Conservation (phyloP, 1,284 basidiomycete genomes). For the Ustilago esculenta region DNA sequence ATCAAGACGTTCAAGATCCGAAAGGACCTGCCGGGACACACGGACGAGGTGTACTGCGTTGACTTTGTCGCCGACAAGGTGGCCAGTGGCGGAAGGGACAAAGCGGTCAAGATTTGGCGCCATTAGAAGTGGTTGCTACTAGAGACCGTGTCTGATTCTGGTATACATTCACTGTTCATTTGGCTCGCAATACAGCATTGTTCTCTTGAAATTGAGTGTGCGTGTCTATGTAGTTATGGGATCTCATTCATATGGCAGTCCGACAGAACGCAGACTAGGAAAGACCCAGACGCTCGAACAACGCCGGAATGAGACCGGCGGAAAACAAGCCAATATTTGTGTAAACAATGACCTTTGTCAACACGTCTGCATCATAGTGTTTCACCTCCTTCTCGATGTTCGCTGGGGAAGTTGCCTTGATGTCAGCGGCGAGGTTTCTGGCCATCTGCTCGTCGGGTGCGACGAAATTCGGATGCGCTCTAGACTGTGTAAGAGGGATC, state of each 20-base stretch:
- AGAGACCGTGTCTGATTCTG: no score
- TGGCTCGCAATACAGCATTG: background rate
- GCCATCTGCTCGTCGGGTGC: slow-evolving; percentile 33
- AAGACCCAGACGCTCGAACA: slow-evolving; percentile 47
- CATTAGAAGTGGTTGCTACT: no score
- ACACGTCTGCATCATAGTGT: slow-evolving; percentile 81
- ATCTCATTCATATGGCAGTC: no score
- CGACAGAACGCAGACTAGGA: no score
- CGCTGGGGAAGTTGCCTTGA: slow-evolving; percentile 2
- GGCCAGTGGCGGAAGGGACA: slow-evolving; percentile 85
- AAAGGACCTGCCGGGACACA: slow-evolving; percentile 91
- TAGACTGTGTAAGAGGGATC: slow-evolving; percentile 28
- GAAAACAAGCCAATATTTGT: slow-evolving; percentile 79
- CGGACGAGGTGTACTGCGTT: slow-evolving; percentile 98
- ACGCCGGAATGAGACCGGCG: slow-evolving; percentile 42
- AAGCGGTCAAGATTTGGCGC: slow-evolving; percentile 72
- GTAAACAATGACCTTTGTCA: slow-evolving; percentile 92
- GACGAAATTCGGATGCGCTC: slow-evolving; percentile 31
- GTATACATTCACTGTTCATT: background rate
- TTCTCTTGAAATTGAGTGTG: no score
- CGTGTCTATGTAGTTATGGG: no score
- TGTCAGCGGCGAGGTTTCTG: slow-evolving; percentile 16
- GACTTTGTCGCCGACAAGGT: slow-evolving; percentile 82
- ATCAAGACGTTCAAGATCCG: slow-evolving; percentile 76
- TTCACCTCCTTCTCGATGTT: slow-evolving; percentile 69